Evolutionary conservation across 2,329 filamentous ascomycete genomes (phyloP).

Genomic region (Verticillium isaacii): DNA sequence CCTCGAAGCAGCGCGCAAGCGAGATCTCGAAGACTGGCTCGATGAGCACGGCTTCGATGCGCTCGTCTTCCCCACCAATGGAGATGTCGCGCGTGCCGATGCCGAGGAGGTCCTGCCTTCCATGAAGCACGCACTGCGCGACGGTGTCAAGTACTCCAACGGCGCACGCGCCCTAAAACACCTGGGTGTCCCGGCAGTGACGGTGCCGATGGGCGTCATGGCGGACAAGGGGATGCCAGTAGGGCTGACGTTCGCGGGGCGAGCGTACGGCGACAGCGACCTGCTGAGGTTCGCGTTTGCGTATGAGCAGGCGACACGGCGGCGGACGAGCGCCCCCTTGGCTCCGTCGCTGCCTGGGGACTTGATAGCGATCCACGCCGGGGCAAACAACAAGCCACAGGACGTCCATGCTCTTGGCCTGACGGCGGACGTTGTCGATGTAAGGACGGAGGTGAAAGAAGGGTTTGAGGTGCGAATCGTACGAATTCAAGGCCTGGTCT

Average conservation of each 20-base stretch:
- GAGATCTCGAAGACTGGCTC: slow-evolving; percentile 8
- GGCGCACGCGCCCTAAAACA: slow-evolving; percentile 49
- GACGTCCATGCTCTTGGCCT: not conserved
- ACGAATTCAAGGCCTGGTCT: not conserved
- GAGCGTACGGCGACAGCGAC: slow-evolving; percentile 37
- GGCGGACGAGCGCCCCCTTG: not conserved
- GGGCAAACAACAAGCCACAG: not conserved
- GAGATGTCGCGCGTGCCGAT: slow-evolving; percentile 5
- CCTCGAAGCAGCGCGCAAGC: slow-evolving; percentile 5
- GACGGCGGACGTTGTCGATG: not conserved
- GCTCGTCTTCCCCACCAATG: slow-evolving; percentile 6
- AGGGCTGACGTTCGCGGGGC: slow-evolving; percentile 46
- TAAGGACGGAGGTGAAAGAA: not conserved
- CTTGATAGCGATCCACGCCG: not conserved
- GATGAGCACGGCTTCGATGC: slow-evolving; percentile 5
- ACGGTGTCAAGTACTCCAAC: slow-evolving; percentile 50
- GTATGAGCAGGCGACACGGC: slow-evolving; percentile 1
- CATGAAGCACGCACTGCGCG: slow-evolving; percentile 19
- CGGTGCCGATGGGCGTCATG: slow-evolving; percentile 48
- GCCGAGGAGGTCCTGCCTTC: slow-evolving; percentile 3
- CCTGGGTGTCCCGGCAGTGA: slow-evolving; percentile 48
- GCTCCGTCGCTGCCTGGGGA: not conserved
- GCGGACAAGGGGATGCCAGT: slow-evolving; percentile 42
- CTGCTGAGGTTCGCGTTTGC: slow-evolving; percentile 18
- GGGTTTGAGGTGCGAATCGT: not conserved